Conservation (phyloP, 169 alveolate genomes). For the Plasmodium sp. region DNA sequence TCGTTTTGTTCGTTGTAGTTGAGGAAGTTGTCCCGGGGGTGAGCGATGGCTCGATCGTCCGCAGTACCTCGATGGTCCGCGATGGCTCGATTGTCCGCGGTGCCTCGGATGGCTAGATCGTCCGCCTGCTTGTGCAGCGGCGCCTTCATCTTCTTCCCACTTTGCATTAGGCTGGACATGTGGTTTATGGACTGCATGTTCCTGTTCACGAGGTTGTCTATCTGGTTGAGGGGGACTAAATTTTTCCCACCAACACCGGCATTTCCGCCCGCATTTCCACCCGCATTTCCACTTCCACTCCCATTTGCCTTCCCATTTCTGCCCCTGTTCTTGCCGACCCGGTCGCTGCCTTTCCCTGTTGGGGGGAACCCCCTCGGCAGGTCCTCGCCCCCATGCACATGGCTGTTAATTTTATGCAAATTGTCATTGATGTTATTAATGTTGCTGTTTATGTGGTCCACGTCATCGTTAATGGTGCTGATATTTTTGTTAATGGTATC, state of each 20-base stretch:
- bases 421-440: constrained; percentile 48
- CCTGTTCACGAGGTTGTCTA: constrained; percentile 50
- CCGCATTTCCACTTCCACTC: neutral
- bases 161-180: constrained; percentile 42
- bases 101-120: neutral
- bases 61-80: neutral
- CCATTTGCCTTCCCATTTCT: neutral
- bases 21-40: neutral
- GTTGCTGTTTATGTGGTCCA: constrained; percentile 59
- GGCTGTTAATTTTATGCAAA: constrained; percentile 36
- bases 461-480: constrained; percentile 63
- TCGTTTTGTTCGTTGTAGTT: constrained; percentile 11
- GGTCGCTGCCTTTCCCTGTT: neutral
- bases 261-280: no score
- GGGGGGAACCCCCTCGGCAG: neutral
- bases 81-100: neutral
- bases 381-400: neutral
- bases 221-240: constrained; percentile 10
- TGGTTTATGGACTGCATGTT: constrained; percentile 73
- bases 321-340: neutral
- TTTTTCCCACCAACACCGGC: neutral
- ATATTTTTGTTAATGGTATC: constrained; percentile 54
- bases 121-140: neutral
- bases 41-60: neutral
- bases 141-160: neutral